Base-by-base conservation (phyloP, 176 grass and related monocot species). In the Stipa capillata region DNA sequence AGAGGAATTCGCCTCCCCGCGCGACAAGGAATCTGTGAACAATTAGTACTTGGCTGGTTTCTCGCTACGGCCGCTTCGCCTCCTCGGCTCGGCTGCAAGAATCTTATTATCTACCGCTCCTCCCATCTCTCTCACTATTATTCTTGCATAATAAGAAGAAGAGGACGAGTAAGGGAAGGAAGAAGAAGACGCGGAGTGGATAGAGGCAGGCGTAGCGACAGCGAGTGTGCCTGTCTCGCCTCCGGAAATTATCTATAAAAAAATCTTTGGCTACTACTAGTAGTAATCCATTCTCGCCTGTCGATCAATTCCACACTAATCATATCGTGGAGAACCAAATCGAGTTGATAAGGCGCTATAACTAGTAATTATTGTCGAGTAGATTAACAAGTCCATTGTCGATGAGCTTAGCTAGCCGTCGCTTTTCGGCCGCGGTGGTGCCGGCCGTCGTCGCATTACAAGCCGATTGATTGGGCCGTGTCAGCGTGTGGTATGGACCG, bases 141-240 rank as follows among this genome's bases (percentile, higher is more conserved):
- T 2, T 40, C 44, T 32, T 24, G 15, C 28, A 0, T 29, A 55
- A 48, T 49, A 83, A 79, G 58, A 40, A 7, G 78, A 53, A 1
- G 63, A 23, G 27, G 18, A 33, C 40, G 16, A 0, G 2, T 5
- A 68, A 18, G n/a, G n/a, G 3, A n/a, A 5, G 28, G 8, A 18
- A 0, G 67, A 36, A 5, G 63, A 31, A 5, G 68, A 39, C 4
- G 85, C 40, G 43, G 43, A 78, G 45, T 42, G 72, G 85, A 76
- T 67, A 29, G 60, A 68, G 70, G 41, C 50, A 24, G 47, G 85
- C 56, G 70, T 78, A 39, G 60, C 62, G 47, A 87, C 4, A 52
- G 79, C 63, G 45, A 83, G 56, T 7, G 20, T 9, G n/a, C 71
- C 83, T 35, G 65, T 69, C 66, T n/a, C 60, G 12, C n/a, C 79